phyloP scores from a whole-genome alignment of 164 flowering plant species.

The Chimonanthus praecox region DNA sequence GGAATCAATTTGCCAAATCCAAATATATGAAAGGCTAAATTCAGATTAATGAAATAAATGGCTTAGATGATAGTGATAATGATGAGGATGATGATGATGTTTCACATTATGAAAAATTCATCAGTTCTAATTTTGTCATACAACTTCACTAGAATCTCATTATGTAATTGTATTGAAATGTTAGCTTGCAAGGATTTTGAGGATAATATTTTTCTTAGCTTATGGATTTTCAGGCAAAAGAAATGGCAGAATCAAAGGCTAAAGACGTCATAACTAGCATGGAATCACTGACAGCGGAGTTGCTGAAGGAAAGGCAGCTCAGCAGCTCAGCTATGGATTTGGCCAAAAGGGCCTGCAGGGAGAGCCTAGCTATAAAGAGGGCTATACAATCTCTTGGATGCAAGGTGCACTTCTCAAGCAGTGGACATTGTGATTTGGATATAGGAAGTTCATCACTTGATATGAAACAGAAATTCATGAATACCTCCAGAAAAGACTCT shows the following conservation, averaged over 20 bases:
- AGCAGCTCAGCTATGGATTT: slow-evolving; percentile 54
- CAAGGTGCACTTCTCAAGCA: slow-evolving; percentile 62
- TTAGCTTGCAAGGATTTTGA: neutral
- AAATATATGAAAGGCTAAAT: no score
- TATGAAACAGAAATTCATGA: slow-evolving; percentile 22
- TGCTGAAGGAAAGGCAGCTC: slow-evolving; percentile 58
- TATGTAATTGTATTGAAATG: no score
- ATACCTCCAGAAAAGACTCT: slow-evolving; percentile 29
- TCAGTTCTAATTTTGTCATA: no score
- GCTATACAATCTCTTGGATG: slow-evolving; percentile 88
- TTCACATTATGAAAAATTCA: no score
- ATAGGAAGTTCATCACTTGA: slow-evolving; percentile 39
- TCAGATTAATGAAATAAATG: no score
- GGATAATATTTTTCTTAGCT: neutral
- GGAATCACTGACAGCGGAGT: slow-evolving; percentile 57
- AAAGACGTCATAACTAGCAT: slow-evolving; percentile 39
- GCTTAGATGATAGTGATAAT: no score
- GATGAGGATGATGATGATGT: no score
- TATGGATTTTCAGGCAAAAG: slow-evolving; percentile 62
- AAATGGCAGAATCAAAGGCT: slow-evolving; percentile 63
- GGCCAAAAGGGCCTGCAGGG: slow-evolving; percentile 66
- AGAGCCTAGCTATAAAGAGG: slow-evolving; percentile 70
- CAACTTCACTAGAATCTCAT: no score
- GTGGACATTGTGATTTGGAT: slow-evolving; percentile 63
- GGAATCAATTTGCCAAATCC: no score